These are phyloP conservation scores for Pestalotiopsis sp. DNA, from an alignment of 2,329 filamentous ascomycete genomes.

Conservation along the genomic window DNA sequence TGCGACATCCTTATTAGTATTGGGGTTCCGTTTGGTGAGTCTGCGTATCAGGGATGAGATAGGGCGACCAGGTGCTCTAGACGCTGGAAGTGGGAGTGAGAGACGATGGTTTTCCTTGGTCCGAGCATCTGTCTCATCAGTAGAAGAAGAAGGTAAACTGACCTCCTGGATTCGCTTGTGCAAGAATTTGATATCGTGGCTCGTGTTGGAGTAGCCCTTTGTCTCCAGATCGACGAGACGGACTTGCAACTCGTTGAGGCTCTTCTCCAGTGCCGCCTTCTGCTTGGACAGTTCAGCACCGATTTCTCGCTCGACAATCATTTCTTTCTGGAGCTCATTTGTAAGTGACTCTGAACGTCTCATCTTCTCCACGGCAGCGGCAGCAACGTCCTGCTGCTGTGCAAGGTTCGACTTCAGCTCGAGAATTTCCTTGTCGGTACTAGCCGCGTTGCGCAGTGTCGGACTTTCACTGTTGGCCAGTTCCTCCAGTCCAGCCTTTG, in stretches of 20 bases:
- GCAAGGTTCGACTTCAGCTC: constrained; percentile 87
- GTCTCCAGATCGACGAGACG: constrained; percentile 92
- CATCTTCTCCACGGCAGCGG: constrained; percentile 96
- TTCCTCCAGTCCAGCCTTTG: constrained; percentile 85
- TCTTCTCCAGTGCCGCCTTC: constrained; percentile 87
- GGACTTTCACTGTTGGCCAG: constrained; percentile 84
- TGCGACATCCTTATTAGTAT: constrained; percentile 29
- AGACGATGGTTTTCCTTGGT: not conserved
- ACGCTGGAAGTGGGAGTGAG: constrained; percentile 1
- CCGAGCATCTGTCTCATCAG: constrained; percentile 14
- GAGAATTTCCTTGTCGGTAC: constrained; percentile 84
- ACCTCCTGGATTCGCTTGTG: constrained; percentile 96
- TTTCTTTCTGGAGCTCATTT: constrained; percentile 90
- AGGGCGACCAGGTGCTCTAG: constrained; percentile 19
- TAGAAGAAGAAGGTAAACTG: constrained; percentile 39
- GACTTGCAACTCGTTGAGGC: constrained; percentile 86
- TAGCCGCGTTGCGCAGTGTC: constrained; percentile 85
- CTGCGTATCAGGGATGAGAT: constrained; percentile 24
- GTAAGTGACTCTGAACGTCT: constrained; percentile 85
- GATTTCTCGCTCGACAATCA: constrained; percentile 80
- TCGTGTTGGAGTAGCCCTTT: constrained; percentile 92
- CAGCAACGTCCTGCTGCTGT: constrained; percentile 90
- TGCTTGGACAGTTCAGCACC: constrained; percentile 84
- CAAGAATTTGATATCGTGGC: constrained; percentile 92
- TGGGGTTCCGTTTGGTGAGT: constrained; percentile 17